Percentiles rank a stretch among this genome's conserved stretches.
phyloP scores from a whole-genome alignment of 257 asterid species.

The Dorcoceras hygrometricum region DNA sequence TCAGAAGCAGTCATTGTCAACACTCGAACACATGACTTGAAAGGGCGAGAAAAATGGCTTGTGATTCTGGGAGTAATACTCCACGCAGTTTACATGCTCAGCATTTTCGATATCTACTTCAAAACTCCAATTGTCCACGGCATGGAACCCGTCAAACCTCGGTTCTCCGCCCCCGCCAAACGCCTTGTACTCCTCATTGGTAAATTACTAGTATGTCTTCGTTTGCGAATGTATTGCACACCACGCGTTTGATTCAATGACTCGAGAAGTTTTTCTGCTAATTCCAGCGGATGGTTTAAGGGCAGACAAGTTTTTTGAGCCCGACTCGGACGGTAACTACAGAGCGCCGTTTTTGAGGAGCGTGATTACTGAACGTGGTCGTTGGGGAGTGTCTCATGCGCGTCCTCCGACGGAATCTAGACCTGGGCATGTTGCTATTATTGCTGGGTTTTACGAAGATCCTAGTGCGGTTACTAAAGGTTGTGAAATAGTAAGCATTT shows the following conservation, averaged over 20 bases:
- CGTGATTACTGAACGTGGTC: slow-evolving; percentile 82
- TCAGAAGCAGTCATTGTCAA: slow-evolving; percentile 31
- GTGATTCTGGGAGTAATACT: slow-evolving; percentile 82
- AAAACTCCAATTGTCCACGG: slow-evolving; percentile 95
- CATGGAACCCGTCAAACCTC: slow-evolving; percentile 83
- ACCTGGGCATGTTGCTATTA: slow-evolving; percentile 97
- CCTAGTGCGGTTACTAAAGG: slow-evolving; percentile 99
- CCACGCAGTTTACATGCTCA: slow-evolving; percentile 64
- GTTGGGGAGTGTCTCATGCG: slow-evolving; percentile 99
- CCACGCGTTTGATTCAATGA: slow-evolving; percentile 40
- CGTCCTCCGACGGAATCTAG: slow-evolving; percentile 99
- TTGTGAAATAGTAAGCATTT: slow-evolving; percentile 25
- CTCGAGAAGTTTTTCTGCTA: slow-evolving; percentile 28
- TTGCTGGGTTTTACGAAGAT: slow-evolving; percentile 98
- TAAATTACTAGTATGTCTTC: slow-evolving; percentile 19
- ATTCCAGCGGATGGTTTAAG: slow-evolving; percentile 92
- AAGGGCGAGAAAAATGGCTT: slow-evolving; percentile 72
- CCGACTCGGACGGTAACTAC: slow-evolving; percentile 68
- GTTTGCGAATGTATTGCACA: slow-evolving; percentile 9
- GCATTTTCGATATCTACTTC: slow-evolving; percentile 96
- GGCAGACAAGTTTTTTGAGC: slow-evolving; percentile 97
- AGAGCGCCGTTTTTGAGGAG: slow-evolving; percentile 92
- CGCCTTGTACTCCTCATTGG: slow-evolving; percentile 91
- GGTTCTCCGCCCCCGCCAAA: slow-evolving; percentile 74
- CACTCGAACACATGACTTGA: slow-evolving; percentile 48